Base-by-base conservation (phyloP, 768 basidiomycete species). In the Albatrellus ellisii region DNA sequence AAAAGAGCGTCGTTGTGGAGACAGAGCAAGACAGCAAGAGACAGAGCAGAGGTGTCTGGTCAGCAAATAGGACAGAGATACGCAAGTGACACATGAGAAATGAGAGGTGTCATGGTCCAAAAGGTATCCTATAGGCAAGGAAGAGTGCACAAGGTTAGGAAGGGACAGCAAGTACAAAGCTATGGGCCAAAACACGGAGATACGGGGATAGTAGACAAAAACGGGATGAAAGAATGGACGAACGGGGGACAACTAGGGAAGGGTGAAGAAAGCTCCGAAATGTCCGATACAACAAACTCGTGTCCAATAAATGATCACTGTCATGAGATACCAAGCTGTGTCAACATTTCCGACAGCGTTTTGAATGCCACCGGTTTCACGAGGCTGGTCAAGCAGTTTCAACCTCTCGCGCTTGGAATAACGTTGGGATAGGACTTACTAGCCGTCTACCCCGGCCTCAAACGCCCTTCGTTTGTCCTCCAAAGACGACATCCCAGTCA, bases 291-390 rank as follows among this genome's bases (percentile, higher is more conserved):
- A 37, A 21, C 20, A 22, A 37, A 15, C 24, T 22, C 33, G 21
- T 15, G 27, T 26, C 43, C 24, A 12, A 41, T 41, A 41, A 41
- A 29, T 28, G 32, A 14, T 26, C 14, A 26, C 9, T 20, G 39
- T 67, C 54, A 69, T 50, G 64, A 54, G 11, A 70, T 57, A 18
- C 82, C 80, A 32, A 88, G 65, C 59, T 74, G 80, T 42, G 70
- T 69, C 56, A 89, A 86, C 75, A 85, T 84, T 50, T 79, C 75
- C 43, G 91, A 82, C 15, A 97, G 62, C 12, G 80, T 89, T 55
- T 82, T 88, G 64, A 97, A 85, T n/a, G 86, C 85, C 15, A 97
- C 89, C 9, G 92, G 92, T 59, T 97, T 97, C 44, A 95, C 87
- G 15, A 94, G 72, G 54, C 90, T 92, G 47, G 0, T 32, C 8